Conservation (phyloP, 805 yeast species). For the Candida ulmi region DNA sequence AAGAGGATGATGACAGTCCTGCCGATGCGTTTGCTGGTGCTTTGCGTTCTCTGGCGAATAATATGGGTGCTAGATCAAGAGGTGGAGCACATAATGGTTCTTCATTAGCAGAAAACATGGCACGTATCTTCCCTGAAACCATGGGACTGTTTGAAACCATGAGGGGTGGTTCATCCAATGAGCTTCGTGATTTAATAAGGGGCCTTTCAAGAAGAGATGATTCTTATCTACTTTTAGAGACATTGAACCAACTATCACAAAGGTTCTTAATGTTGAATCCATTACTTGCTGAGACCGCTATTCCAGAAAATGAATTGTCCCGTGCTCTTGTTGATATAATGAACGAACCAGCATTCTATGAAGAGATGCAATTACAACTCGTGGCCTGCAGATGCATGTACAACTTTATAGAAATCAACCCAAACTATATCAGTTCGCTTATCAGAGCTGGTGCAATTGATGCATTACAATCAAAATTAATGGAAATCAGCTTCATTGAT, state of each 20-base stretch:
- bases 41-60: slow-evolving; percentile 21
- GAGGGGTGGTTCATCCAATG: slow-evolving; percentile 9
- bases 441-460: slow-evolving; percentile 63
- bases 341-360: slow-evolving; percentile 49
- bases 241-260: slow-evolving; percentile 60
- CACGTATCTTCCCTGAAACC: slow-evolving; percentile 34
- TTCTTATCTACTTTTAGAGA: slow-evolving; percentile 56
- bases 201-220: slow-evolving; percentile 34
- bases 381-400: slow-evolving; percentile 81
- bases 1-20: slow-evolving; percentile 16
- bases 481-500: slow-evolving; percentile 80
- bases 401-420: slow-evolving; percentile 71
- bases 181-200: slow-evolving; percentile 20
- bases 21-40: slow-evolving; percentile 21
- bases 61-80: slow-evolving; percentile 8
- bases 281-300: slow-evolving; percentile 50
- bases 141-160: slow-evolving; percentile 27
- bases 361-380: slow-evolving; percentile 73
- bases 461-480: slow-evolving; percentile 56
- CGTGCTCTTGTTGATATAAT: slow-evolving; percentile 52
- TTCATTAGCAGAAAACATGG: slow-evolving; percentile 22
- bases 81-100: background rate
- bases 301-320: slow-evolving; percentile 57
- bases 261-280: slow-evolving; percentile 64
- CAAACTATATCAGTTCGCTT: slow-evolving; percentile 55